Conservation (phyloP, 345 rosid genomes). For the Eutrema yunnanense region DNA sequence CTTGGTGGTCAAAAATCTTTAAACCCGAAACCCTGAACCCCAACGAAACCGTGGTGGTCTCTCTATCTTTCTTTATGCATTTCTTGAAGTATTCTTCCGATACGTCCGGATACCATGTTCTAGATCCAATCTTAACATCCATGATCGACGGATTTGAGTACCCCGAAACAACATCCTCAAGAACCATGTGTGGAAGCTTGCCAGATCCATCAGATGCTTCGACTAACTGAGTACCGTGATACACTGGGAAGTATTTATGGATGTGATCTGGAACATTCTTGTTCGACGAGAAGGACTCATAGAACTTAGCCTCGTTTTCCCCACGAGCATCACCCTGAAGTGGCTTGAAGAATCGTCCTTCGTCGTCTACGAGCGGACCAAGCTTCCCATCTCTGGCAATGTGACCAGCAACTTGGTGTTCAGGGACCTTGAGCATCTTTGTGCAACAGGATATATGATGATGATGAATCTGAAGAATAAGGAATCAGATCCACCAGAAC, state of each 20-base stretch:
- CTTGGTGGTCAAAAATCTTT: slow-evolving; percentile 38
- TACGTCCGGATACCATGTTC: slow-evolving; percentile 87
- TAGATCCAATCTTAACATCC: slow-evolving; percentile 84
- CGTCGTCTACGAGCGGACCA: slow-evolving; percentile 67
- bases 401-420: slow-evolving; percentile 98
- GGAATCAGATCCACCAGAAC: background rate
- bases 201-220: slow-evolving; percentile 90
- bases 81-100: slow-evolving; percentile 51
- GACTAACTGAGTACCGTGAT: slow-evolving; percentile 50
- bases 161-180: slow-evolving; percentile 53
- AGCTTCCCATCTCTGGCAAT: slow-evolving; percentile 45
- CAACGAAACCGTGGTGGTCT: slow-evolving; percentile 43
- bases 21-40: slow-evolving; percentile 84
- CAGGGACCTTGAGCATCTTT: slow-evolving; percentile 68
- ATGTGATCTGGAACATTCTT: slow-evolving; percentile 53
- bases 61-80: slow-evolving; percentile 59
- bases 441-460: background rate
- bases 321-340: slow-evolving; percentile 69
- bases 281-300: slow-evolving; percentile 49
- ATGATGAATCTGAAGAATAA: slow-evolving; percentile 10
- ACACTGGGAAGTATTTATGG: slow-evolving; percentile 52
- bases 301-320: slow-evolving; percentile 52
- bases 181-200: slow-evolving; percentile 36
- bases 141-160: slow-evolving; percentile 47
- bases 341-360: slow-evolving; percentile 85